Evolutionary conservation across 441 rosid genomes (phyloP), one percentile per base, ranked within the genome.

Genomic region (Mallotus japonicus): DNA sequence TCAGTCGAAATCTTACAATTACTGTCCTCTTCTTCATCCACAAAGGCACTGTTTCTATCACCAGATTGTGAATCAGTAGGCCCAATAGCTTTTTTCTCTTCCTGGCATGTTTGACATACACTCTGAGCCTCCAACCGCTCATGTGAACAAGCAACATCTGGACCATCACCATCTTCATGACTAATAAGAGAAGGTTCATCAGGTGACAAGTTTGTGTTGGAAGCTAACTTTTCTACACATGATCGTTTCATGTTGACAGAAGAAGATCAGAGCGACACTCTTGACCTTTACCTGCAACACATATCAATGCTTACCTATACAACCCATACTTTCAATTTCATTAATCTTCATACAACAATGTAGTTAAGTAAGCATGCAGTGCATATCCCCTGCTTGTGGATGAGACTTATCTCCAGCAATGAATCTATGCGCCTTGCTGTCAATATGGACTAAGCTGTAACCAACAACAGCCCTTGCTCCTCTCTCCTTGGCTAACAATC

Each of bases 391-490:
- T 6, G 77, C 59, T 54, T 65, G 72, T 0, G 69, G 79, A 70
- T 78, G 80, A 73, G 76, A 78, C 47, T 55, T 73, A 16, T 81
- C 79, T 51, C 84, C 82, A 47, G 82, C 75, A 67, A 82, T 72
- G 54, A 79, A 78, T 17, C 72, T 76, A 60, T 73, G 72, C 3
- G 70, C 72, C 64, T 59, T 75, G 62, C 57, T 37, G 34, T 70
- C 66, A 40, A 58, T 34, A 46, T 51, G 53, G 15, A 73, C 60
- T 51, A 65, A 62, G 77, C 80, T 77, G 51, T 34, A 64, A 46
- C 77, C 80, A 58, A 67, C 56, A 46, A 61, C 63, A 44, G 37
- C 32, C 67, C 46, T 67, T 22, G 28, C 68, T n/a, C 69, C 76
- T 32, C 69, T 77, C 56, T 67, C 65, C 73, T 61, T 71, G 20